These are phyloP conservation scores for Trypanosoma melophagium DNA, from an alignment of 208 protist species.

Conservation along the genomic window DNA sequence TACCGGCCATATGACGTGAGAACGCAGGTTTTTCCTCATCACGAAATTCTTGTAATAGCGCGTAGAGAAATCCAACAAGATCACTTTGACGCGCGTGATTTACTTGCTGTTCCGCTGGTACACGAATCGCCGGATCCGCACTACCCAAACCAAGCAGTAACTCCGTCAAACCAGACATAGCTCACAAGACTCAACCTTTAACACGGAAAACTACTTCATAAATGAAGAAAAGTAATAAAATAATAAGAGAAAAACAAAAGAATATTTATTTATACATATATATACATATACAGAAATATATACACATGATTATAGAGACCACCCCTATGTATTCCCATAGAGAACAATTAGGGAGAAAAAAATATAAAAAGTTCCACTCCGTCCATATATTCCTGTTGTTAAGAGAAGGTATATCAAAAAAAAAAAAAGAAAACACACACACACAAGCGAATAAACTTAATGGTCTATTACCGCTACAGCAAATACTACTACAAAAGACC, in stretches of 20 bases:
- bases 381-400: neutral
- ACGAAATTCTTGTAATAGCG: conserved; percentile 87
- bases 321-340: neutral
- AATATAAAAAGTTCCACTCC: neutral
- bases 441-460: neutral
- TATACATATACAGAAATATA: conserved; percentile 13
- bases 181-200: neutral
- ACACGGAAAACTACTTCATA: neutral
- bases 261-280: conserved; percentile 8
- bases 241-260: neutral
- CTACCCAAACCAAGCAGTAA: conserved; percentile 67
- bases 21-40: conserved; percentile 86
- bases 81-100: conserved; percentile 65
- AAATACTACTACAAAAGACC: too few species aligned
- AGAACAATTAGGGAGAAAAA: conserved; percentile 14
- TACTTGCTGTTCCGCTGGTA: conserved; percentile 73
- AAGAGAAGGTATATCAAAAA: neutral
- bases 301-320: conserved; percentile 6
- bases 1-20: conserved; percentile 90
- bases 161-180: conserved; percentile 68
- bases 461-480: neutral
- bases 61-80: conserved; percentile 82
- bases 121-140: conserved; percentile 65
- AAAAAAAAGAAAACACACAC: neutral
- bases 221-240: conserved; percentile 6